Evolutionary conservation across 257 asterid species (phyloP), one percentile per base, ranked within the genome.

Genomic region (Solanum medicagineum): DNA sequence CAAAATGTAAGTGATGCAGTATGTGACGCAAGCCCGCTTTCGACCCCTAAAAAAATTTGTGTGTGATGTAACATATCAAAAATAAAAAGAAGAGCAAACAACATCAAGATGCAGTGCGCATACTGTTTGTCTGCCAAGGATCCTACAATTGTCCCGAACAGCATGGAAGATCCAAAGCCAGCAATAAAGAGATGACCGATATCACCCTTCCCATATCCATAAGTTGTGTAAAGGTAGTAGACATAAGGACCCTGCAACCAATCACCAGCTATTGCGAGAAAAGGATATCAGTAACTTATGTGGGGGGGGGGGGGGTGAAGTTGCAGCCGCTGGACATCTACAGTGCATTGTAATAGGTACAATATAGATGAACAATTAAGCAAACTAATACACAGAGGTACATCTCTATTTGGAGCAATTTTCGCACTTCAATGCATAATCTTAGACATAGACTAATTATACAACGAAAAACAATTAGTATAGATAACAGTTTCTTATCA

Each of bases 1-100:
- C 87, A 96, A 92, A 49, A 93, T 92, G 85, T 96, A 96, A 10
- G 98, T 94, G 85, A 96, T 94, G 89, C 99, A 96, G 84, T 96
- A 96, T 75, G 99, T 96, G 53, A 93, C 92, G 56, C 96, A 93
- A n/a, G 99, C 99, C 88, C 99, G 91, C 95, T 94, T 96, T 53
- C 99, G 93, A 9, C 99, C 98, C 95, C 99, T 96, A 89, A 65
- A 87, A 85, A 51, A 26, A 2, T 24, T 53, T 79, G 65, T 53
- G 47, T 77, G 83, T 79, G 65, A 9, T 26, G 83, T 53, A 29
- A 29, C 11, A 17, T 6, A 75, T 80, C 83, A 47, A 79, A 56
- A 74, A 9, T 71, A 60, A 63, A 80, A 85, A 69, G 60, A 66
- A 65, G 8, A 54, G n/a, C 44, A 53, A 16, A 20, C 49, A 79